A percentile compares a stretch with the other conserved stretches of the same genome.
Evolutionary conservation across 2,329 filamentous ascomycete genomes (phyloP).

Genomic region (Dactylellina leptospora): DNA sequence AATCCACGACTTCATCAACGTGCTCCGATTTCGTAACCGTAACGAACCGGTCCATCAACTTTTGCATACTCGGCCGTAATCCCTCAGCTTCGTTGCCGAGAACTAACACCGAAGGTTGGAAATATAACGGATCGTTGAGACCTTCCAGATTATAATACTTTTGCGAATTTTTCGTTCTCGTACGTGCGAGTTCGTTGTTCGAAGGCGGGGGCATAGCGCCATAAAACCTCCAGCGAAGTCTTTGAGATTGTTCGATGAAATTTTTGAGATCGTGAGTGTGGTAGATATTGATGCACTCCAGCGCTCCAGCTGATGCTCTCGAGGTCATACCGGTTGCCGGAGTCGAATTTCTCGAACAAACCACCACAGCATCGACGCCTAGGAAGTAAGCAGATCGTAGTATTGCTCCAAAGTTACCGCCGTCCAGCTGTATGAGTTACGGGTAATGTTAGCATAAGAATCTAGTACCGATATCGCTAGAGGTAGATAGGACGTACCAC

Average conservation of each 20-base stretch:
- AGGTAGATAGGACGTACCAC: constrained; percentile 62
- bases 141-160: constrained; percentile 64
- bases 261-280: constrained; percentile 71
- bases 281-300: constrained; percentile 80
- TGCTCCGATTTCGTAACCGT: constrained; percentile 70
- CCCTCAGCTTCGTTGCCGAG: constrained; percentile 84
- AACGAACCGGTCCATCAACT: constrained; percentile 71
- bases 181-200: constrained; percentile 16
- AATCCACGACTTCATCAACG: constrained; percentile 74
- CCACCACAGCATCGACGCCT: constrained; percentile 83
- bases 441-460: constrained; percentile 26
- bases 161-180: constrained; percentile 58
- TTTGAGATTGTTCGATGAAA: constrained; percentile 75
- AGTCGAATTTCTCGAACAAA: constrained; percentile 76
- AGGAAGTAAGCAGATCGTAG: constrained; percentile 88
- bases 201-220: constrained; percentile 71
- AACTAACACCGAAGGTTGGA: constrained; percentile 78
- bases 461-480: neutral
- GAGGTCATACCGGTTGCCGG: constrained; percentile 78
- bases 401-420: constrained; percentile 89
- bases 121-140: constrained; percentile 65
- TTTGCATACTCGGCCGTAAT: constrained; percentile 71
- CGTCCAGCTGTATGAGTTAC: constrained; percentile 68
- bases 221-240: constrained; percentile 82
- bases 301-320: constrained; percentile 87